Base-by-base conservation (phyloP, 225 moss, liverwort and hornwort genomes). In the Sphagnum tenellum region DNA sequence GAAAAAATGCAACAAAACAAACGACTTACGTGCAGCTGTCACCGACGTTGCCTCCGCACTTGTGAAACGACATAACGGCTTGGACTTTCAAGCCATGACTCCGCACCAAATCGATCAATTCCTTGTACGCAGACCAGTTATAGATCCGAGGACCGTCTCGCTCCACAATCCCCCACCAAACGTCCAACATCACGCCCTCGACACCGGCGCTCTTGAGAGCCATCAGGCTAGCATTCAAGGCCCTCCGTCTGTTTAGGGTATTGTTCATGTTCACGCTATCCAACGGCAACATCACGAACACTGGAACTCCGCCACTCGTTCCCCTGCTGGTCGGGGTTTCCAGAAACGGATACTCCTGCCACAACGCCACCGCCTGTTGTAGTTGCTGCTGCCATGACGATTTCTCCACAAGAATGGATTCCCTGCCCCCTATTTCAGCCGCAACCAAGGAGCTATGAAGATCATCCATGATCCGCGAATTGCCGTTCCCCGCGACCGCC, bases 151-250 rank as follows among this genome's bases (percentile, higher is more conserved):
- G 71, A 3, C 60, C 71, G 6, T 61, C 74, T 61, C 68, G 71
- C 57, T 79, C 78, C 7, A 79, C 78, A 2, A 79, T 68, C 47
- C 74, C 78, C 78, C 78, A 79, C 78, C 78, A 79, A 3, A 79
- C 74, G n/a, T 79, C 78, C 74, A 74, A 60, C 78, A 79, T 79
- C 3, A 79, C 53, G 5, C 74, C 78, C n/a, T 79, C 71, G 9
- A 79, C 78, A 4, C 71, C 71, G 8, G 74, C 78, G 4, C 74
- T 71, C 60, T 74, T 79, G 49, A 79, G 44, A 3, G 78, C 78
- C 0, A 60, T 45, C 0, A 79, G 68, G 65, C 71, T 74, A 4
- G 67, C 74, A 61, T 57, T 64, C 66, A 79, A 57, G 48, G 78
- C 78, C 0, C 75, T 63, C 0, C 64, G 68, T 59, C 78, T 64